phyloP scores from a whole-genome alignment of 768 basidiomycete genomes.

The Lactifluus echinatus region DNA sequence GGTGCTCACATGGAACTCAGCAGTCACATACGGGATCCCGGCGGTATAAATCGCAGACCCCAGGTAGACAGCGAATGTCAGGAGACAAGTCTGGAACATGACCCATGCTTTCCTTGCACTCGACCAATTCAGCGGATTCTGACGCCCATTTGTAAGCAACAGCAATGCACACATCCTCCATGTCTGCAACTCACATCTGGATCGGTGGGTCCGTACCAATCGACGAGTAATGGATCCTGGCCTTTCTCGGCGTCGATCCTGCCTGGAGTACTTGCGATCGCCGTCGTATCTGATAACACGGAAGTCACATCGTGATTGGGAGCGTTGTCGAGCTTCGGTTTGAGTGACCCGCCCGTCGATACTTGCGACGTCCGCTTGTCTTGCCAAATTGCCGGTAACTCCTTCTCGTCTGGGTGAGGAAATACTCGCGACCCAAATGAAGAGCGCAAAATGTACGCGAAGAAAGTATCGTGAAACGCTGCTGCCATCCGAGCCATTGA shows the following conservation, averaged over 20 bases:
- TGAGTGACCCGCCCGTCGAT: not conserved
- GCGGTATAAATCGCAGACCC: slow-evolving; percentile 30
- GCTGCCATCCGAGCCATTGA: slow-evolving; percentile 8
- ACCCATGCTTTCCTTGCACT: slow-evolving; percentile 26
- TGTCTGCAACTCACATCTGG: slow-evolving; percentile 11
- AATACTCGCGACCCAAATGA: slow-evolving; percentile 21
- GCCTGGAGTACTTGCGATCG: not conserved
- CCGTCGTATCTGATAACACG: not conserved
- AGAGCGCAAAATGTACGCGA: slow-evolving; percentile 27
- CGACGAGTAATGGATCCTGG: slow-evolving; percentile 22
- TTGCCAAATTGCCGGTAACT: slow-evolving; percentile 16
- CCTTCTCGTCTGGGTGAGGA: slow-evolving; percentile 19
- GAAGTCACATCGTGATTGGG: not conserved
- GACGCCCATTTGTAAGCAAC: not conserved
- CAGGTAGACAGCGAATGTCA: slow-evolving; percentile 31
- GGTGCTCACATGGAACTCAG: slow-evolving; percentile 25
- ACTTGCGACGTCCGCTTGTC: slow-evolving; percentile 1
- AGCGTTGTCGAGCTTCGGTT: not conserved
- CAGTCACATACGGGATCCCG: slow-evolving; percentile 24
- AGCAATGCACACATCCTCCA: no score
- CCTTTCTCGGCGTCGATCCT: slow-evolving; percentile 7
- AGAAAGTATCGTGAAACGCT: slow-evolving; percentile 25
- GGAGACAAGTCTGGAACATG: slow-evolving; percentile 28
- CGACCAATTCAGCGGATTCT: slow-evolving; percentile 26
- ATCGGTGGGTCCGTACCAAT: slow-evolving; percentile 24